Base-by-base conservation (phyloP, 106 monocot genomes). In the Dioscorea dumetorum region DNA sequence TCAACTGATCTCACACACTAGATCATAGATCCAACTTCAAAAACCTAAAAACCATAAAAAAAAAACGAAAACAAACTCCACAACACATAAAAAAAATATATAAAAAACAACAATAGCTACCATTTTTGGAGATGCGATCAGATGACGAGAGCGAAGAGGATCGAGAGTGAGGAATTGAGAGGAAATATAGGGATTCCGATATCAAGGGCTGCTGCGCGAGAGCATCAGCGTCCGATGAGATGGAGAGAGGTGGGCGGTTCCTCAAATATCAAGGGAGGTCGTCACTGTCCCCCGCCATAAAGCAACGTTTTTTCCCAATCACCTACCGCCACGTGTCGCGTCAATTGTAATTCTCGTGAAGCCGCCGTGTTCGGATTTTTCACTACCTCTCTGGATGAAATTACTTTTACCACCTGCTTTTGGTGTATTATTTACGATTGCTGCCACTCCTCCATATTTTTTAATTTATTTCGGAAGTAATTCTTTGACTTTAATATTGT, bases 61-160 rank as follows among this genome's bases (percentile, higher is more conserved):
- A 2, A 24, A 16, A 2, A 31, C 24, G 62, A 62, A 31, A 62
- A 9, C 1, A 34, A 35, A 48, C 48, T 8, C 23, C 3, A 35
- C n/a, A 64, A 64, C 2, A 64, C 13, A 35, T 8, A 19, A 35
- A 21, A 64, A 8, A 8, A 14, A 19, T 2, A n/a, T 1, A 4
- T 8, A 19, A 32, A 33, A 22, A 12, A 2, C 60, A 4, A 23
- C 15, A 15, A 63, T 2, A 32, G 49, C 14, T 50, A 66, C 66
- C 66, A 66, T 66, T 50, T 66, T 48, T 10, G 50, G 22, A 49
- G 66, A 41, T n/a, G 66, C 48, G 50, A 66, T 66, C 50, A 50
- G 49, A 34, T 5, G 19, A 50, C 19, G 22, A 3, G 16, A 19
- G 3, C 0, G 54, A 54, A 19, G 54, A 16, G 54, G 54, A 54